Percentiles rank a stretch among this genome's conserved stretches.
phyloP scores from a whole-genome alignment of 495 filamentous ascomycete species.

The Neurospora sublineolata region DNA sequence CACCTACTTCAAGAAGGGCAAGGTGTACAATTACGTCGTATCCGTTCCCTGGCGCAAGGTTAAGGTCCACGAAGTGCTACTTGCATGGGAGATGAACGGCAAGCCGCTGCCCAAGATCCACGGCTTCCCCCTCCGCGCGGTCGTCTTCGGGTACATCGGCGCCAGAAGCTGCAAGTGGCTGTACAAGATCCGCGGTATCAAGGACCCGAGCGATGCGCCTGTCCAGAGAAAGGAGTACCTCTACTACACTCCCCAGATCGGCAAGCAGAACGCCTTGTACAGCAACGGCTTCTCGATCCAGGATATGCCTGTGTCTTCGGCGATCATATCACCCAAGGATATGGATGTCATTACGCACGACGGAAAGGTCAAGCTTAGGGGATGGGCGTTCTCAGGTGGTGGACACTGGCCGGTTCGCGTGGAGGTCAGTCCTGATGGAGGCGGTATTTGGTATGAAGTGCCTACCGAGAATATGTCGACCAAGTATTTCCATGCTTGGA shows the following conservation, averaged over 20 bases:
- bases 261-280: constrained; percentile 46
- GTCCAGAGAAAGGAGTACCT: constrained; percentile 45
- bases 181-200: constrained; percentile 40
- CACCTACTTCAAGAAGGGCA: constrained; percentile 54
- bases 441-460: constrained; percentile 46
- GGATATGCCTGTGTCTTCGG: constrained; percentile 51
- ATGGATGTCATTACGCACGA: constrained; percentile 44
- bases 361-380: constrained; percentile 38
- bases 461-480: constrained; percentile 33
- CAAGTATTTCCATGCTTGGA: constrained; percentile 46
- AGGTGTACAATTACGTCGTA: constrained; percentile 52
- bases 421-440: constrained; percentile 46
- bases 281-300: constrained; percentile 48
- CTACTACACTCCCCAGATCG: constrained; percentile 47
- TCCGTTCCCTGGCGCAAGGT: constrained; percentile 55
- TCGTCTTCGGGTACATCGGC: constrained; percentile 55
- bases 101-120: constrained; percentile 53
- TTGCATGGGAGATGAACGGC: constrained; percentile 64
- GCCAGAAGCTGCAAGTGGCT: constrained; percentile 49
- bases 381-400: constrained; percentile 52
- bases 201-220: constrained; percentile 26
- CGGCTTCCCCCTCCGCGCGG: constrained; percentile 49
- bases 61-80: constrained; percentile 51
- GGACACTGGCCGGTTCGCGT: constrained; percentile 48
- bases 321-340: constrained; percentile 45